Base-by-base conservation (phyloP, 768 basidiomycete genomes). In the Dendrothele bispora region DNA sequence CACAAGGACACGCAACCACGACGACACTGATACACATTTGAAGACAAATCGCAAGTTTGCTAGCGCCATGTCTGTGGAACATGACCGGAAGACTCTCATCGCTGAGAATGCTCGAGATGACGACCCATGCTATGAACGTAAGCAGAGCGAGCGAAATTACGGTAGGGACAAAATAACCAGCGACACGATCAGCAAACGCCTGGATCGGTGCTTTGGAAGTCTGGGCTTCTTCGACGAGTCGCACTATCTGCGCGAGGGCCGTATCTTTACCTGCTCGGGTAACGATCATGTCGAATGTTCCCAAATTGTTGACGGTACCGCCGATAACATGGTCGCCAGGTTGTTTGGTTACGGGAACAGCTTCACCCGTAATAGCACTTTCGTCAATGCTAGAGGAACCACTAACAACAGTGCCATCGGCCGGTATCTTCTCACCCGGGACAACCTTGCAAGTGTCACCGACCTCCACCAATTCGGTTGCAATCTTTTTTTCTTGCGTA, bases 171-270 rank as follows among this genome's bases (percentile, higher is more conserved):
- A 99, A 98, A 71, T 86, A 86, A 10, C 97, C 97, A 0, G 97
- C 95, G 36, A 97, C 84, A 44, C 78, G 82, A 67, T 99, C 97
- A 3, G 94, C 94, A 66, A 98, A 97, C 4, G 89, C 91, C 61
- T 99, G 97, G 53, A 99, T 98, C 8, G 97, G 97, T 2, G 97
- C 95, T 65, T 98, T 98, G 49, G 86, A 89, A 3, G 95, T 98
- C 68, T 98, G 97, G 1, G 97, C 97, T 34, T 98, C 94, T 62
- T 98, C 95, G 53, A 99, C 97, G 45, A 98, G 84, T 56, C 84
- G 84, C 50, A 98, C 95, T 53, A 99, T 98, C 69, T 98, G 97
- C 3, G 94, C 82, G 8, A 99, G 78, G 1, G 97, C 94, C 1
- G 97, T 98, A 62, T 99, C 94, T 59, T 92, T 89, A 30, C 97